Conservation (phyloP, 768 basidiomycete genomes). For the Termitomyces sp. region DNA sequence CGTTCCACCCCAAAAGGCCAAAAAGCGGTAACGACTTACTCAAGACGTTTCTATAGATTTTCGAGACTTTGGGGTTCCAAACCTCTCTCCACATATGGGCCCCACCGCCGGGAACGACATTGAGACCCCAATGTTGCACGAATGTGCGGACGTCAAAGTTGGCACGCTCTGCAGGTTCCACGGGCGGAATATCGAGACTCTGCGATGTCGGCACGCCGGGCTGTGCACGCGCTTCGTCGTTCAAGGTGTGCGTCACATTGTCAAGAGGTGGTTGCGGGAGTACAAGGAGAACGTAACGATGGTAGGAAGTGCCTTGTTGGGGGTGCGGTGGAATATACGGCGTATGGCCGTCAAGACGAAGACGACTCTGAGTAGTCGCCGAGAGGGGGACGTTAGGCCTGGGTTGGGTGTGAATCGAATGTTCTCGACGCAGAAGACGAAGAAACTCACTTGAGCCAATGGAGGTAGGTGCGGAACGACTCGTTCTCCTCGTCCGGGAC, state of each 20-base stretch:
- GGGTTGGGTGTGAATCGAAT: slow-evolving; percentile 10
- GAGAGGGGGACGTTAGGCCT: slow-evolving; percentile 84
- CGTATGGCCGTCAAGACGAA: slow-evolving; percentile 51
- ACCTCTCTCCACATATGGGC: slow-evolving; percentile 80
- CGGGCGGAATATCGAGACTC: slow-evolving; percentile 38
- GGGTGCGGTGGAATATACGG: slow-evolving; percentile 90
- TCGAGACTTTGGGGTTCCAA: slow-evolving; percentile 61
- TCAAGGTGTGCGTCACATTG: slow-evolving; percentile 26
- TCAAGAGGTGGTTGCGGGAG: slow-evolving; percentile 56
- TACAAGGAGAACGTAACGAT: slow-evolving; percentile 46
- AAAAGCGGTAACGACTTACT: slow-evolving; percentile 42
- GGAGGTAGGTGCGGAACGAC: slow-evolving; percentile 68
- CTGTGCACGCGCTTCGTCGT: slow-evolving; percentile 25
- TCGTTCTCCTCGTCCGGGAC: slow-evolving; percentile 68
- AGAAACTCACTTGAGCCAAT: slow-evolving; percentile 75
- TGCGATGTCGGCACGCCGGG: slow-evolving; percentile 27
- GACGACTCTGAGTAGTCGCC: slow-evolving; percentile 37
- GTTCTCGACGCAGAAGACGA: slow-evolving; percentile 1
- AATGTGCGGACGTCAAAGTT: slow-evolving; percentile 69
- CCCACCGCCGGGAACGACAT: slow-evolving; percentile 57
- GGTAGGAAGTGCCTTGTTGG: slow-evolving; percentile 52
- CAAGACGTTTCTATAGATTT: slow-evolving; percentile 60
- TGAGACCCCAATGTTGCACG: slow-evolving; percentile 44
- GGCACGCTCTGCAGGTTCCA: slow-evolving; percentile 41
- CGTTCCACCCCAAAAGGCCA: slow-evolving; percentile 3